phyloP scores from a whole-genome alignment of 306 rosid species.

The Lupinus albus region DNA sequence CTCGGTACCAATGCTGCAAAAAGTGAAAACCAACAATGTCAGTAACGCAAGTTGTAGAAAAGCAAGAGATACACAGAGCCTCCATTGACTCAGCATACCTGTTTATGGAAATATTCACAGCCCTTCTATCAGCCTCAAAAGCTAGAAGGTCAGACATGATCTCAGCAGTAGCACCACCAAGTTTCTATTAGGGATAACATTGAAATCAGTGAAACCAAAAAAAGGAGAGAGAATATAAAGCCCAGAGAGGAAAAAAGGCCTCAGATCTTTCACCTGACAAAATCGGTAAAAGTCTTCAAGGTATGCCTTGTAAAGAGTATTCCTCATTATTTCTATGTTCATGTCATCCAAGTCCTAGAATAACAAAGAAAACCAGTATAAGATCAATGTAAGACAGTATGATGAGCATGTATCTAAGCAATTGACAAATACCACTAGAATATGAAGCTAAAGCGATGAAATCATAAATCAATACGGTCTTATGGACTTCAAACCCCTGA shows the following conservation, averaged over 20 bases:
- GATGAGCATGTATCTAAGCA: conserved; percentile 14
- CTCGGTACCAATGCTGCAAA: conserved; percentile 92
- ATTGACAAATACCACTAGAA: conserved; percentile 9
- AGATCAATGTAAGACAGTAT: conserved; percentile 11
- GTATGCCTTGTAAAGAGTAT: conserved; percentile 97
- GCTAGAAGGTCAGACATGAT: conserved; percentile 98
- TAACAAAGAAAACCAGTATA: conserved; percentile 18
- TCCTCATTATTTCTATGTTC: conserved; percentile 98
- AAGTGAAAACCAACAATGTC: conserved; percentile 21
- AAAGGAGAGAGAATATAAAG: background rate
- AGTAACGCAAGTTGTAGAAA: conserved; percentile 21
- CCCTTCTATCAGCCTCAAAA: conserved; percentile 99
- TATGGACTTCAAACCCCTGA: background rate
- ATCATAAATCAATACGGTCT: background rate
- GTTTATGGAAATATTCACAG: conserved; percentile 90
- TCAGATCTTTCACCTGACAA: conserved; percentile 69
- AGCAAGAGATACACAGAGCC: conserved; percentile 9
- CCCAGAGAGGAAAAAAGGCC: background rate
- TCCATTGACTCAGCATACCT: conserved; percentile 56
- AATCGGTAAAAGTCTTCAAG: conserved; percentile 94
- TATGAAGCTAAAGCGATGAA: conserved; percentile 9
- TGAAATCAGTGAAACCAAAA: conserved; percentile 32
- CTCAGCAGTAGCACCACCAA: conserved; percentile 97
- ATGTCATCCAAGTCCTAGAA: conserved; percentile 95
- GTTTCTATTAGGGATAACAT: conserved; percentile 64